A percentile compares a stretch with the other conserved stretches of the same genome.
Evolutionary conservation across 2,329 filamentous ascomycete species (phyloP).

Genomic region (Bipolaris gigantea): DNA sequence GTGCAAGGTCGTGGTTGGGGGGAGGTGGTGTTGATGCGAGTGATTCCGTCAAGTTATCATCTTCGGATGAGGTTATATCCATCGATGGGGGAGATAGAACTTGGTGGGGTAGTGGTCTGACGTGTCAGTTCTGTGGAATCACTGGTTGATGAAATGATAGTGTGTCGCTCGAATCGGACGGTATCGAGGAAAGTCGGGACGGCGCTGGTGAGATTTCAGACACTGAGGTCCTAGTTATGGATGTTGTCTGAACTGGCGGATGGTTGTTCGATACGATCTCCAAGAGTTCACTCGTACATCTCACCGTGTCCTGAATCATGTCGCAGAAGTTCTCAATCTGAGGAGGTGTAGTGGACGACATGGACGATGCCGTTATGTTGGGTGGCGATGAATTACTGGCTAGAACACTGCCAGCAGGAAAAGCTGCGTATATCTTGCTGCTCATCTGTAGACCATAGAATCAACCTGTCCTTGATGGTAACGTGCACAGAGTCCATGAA

Average conservation of each 20-base stretch:
- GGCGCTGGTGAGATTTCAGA: neutral
- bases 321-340: neutral
- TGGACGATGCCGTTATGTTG: neutral
- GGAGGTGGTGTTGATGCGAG: neutral
- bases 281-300: too few species aligned
- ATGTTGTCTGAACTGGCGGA: neutral
- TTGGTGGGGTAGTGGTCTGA: neutral
- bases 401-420: neutral
- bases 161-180: neutral
- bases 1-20: slow-evolving; percentile 1
- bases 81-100: neutral
- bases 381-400: neutral
- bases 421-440: slow-evolving; percentile 3
- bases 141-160: neutral
- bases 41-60: too few species aligned
- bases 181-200: neutral
- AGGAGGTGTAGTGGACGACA: neutral
- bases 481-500: slow-evolving; percentile 7
- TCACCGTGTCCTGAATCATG: neutral
- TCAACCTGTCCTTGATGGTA: slow-evolving; percentile 3
- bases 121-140: neutral
- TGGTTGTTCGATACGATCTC: neutral
- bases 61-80: neutral
- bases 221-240: neutral
- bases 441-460: slow-evolving; percentile 6